Evolutionary conservation across 345 rosid species (phyloP).

Genomic region (Gossypium australe): DNA sequence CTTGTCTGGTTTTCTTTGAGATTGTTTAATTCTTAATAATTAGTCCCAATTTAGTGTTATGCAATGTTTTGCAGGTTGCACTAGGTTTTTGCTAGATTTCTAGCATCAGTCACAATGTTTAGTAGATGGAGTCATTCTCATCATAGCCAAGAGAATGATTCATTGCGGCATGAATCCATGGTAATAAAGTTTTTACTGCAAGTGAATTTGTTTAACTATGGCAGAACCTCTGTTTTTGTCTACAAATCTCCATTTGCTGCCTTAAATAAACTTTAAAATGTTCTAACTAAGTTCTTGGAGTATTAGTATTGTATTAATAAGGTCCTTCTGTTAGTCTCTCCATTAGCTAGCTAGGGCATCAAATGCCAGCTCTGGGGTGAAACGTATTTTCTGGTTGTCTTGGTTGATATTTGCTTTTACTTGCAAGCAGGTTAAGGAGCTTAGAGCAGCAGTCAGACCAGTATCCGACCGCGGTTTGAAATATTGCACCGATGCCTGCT

Average conservation of each 20-base stretch:
- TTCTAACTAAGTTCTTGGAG: too few relatives aligned
- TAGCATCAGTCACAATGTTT: constrained; percentile 48
- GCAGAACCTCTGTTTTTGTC: not conserved
- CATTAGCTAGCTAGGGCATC: too few relatives aligned
- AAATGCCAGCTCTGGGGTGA: too few relatives aligned
- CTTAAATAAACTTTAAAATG: not conserved
- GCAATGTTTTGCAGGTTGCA: constrained; percentile 17
- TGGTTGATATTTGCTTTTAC: not conserved
- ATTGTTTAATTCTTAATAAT: not conserved
- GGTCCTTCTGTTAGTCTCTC: too few relatives aligned
- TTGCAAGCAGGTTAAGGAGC: constrained; percentile 52
- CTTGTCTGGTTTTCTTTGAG: not conserved
- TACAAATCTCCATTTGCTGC: constrained; percentile 2
- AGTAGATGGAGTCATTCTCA: constrained; percentile 47
- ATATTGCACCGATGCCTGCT: constrained; percentile 74
- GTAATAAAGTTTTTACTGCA: constrained; percentile 25
- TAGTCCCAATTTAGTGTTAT: not conserved
- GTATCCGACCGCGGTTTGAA: constrained; percentile 44
- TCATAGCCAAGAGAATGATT: constrained; percentile 42
- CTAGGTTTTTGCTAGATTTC: constrained; percentile 11
- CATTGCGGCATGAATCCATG: constrained; percentile 47
- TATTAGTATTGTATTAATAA: too few relatives aligned
- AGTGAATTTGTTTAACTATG: not conserved
- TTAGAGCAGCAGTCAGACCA: constrained; percentile 50
- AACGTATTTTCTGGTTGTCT: not conserved